Evolutionary conservation across 140 eudicot genomes (phyloP), one percentile per base, ranked within the genome.

Genomic region (Erigeron philadelphicus): DNA sequence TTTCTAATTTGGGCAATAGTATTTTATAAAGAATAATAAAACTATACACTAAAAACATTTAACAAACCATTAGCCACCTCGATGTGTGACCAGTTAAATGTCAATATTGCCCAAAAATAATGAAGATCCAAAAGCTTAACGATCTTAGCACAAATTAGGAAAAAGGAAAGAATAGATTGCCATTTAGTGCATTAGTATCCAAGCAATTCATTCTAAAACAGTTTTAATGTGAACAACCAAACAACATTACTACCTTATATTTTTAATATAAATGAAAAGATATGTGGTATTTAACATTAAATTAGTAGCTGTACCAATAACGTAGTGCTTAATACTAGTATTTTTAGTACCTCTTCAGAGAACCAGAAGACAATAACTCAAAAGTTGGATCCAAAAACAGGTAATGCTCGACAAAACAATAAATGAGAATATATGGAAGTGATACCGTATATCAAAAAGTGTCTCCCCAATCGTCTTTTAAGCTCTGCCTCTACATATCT

Each of bases 381-480:
- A 45, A 11, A 45, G 50, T 45, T 11, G 12, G 50, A 35, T n/a
- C 16, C 19, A 52, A 45, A 25, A 0, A 48, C 5, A 44, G 64
- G n/a, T 42, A 53, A 56, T 69, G 16, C 38, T 1, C 6, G 58
- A 35, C 10, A 2, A 44, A 69, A 13, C 5, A 15, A 23, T 62
- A 44, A 73, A 72, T 42, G 45, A 9, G 18, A 56, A 66, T 43
- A 9, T 38, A 19, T 13, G 40, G 44, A 61, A 60, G 75, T 38
- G 79, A 73, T 79, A 93, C 98, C 98, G 49, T 83, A 83, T 19
- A 89, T 81, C 70, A 93, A 75, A 80, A 93, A 93, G 47, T 81
- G 84, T 72, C 91, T 83, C 49, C 98, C 98, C 54, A 93, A 67
- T 8, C 88, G 95, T 80, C 85, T 86, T 81, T 87, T 93, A 79